Evolutionary conservation across 345 rosid species (phyloP).

Genomic region (Gossypium stocksii): DNA sequence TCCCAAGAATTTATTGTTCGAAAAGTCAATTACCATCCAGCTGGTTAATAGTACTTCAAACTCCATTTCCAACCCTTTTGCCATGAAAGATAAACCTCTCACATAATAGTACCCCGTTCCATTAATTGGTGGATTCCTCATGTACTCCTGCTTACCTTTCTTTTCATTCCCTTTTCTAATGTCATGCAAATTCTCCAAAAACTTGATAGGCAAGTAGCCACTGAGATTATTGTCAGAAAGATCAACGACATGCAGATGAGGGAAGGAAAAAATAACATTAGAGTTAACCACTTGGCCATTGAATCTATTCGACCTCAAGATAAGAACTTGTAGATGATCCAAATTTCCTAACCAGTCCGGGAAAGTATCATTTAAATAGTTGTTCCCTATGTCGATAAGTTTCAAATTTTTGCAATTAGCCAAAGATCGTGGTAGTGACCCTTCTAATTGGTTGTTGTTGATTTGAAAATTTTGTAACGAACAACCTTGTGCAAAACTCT

Average conservation of each 20-base stretch:
- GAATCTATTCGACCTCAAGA: too few species aligned
- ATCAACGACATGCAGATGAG: background rate
- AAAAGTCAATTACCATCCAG: background rate
- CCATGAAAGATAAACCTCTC: background rate
- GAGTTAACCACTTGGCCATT: background rate
- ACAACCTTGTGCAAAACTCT: too few species aligned
- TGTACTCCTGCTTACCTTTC: background rate
- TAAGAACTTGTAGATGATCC: too few species aligned
- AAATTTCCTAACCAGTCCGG: too few species aligned
- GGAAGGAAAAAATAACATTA: background rate
- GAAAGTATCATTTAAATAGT: too few species aligned
- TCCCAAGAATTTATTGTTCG: background rate
- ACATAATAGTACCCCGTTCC: fast-evolving
- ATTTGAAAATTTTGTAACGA: too few species aligned
- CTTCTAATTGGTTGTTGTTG: too few species aligned
- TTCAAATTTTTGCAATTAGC: background rate
- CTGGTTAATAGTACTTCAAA: background rate
- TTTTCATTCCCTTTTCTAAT: background rate
- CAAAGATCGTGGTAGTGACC: too few species aligned
- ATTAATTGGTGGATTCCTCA: background rate
- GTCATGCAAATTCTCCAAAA: background rate
- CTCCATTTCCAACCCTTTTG: background rate
- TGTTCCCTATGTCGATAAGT: background rate
- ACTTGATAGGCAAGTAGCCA: background rate
- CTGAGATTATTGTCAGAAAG: background rate